Evolutionary conservation across 495 filamentous ascomycete genomes (phyloP).

Genomic region (Lindgomyces ingoldianus): DNA sequence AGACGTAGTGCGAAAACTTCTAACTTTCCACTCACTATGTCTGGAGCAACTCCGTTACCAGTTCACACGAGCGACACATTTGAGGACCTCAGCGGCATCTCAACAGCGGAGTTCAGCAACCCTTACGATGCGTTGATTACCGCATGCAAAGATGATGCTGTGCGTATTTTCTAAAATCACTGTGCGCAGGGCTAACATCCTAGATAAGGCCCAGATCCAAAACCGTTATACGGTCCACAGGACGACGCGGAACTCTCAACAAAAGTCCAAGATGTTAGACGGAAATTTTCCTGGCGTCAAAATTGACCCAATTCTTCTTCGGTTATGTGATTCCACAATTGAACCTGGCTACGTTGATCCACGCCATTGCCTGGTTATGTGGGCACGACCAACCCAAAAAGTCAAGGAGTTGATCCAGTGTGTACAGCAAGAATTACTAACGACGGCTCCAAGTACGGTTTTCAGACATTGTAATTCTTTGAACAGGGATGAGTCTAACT

Average conservation of each 20-base stretch:
- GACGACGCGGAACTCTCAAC: constrained; percentile 67
- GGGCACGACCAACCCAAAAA: constrained; percentile 76
- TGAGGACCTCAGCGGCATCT: constrained; percentile 42
- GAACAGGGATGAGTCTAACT: constrained; percentile 6
- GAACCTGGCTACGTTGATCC: constrained; percentile 70
- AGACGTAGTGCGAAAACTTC: no score
- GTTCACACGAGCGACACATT: constrained; percentile 35
- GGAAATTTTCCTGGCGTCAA: constrained; percentile 68
- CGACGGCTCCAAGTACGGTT: constrained; percentile 64
- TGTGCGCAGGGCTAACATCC: not conserved
- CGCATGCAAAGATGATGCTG: constrained; percentile 43
- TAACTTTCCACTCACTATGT: constrained; percentile 4
- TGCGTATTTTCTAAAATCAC: constrained; percentile 21
- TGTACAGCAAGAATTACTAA: constrained; percentile 66
- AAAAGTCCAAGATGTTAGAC: constrained; percentile 66
- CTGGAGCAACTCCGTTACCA: constrained; percentile 1
- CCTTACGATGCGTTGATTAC: constrained; percentile 77
- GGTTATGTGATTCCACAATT: constrained; percentile 59
- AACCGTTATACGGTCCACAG: constrained; percentile 72
- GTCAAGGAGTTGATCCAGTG: constrained; percentile 63
- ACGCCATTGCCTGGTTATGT: constrained; percentile 80
- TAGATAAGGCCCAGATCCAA: constrained; percentile 59
- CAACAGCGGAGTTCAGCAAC: constrained; percentile 51
- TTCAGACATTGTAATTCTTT: not conserved
- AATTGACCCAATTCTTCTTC: constrained; percentile 72